Evolutionary conservation across 2,329 filamentous ascomycete species (phyloP), one percentile per base, ranked within the genome.

Genomic region (Pseudogymnoascus sp.): DNA sequence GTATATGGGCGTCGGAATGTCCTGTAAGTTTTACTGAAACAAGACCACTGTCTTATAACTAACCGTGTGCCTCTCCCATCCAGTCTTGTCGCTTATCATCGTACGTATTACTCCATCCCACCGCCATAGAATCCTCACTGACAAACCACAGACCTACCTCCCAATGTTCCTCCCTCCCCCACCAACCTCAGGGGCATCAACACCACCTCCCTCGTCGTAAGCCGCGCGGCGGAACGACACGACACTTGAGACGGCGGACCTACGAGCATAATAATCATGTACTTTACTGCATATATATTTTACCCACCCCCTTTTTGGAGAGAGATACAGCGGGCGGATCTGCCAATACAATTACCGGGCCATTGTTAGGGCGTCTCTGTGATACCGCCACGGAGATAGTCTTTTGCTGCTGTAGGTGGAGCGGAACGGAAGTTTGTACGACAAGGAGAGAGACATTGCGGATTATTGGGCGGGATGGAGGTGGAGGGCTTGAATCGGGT

Each of bases 1-100:
- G 61, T 86, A 85, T 73, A 88, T 95, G 76, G 87, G 86, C 63
- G 86, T 95, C 63, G 83, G 87, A 75, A 95, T 96, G 89, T 86
- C 90, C 18, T 72, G 89, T 91, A 80, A 71, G 87, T 83, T 44
- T 44, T 60, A 18, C 63, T 42, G 23, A n/a, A 8, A 12, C 40
- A 16, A n/a, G 18, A 46, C 16, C 5, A 34, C 14, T 21, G 60
- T 59, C 62, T 67, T n/a, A 38, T 23, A 28, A 16, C 50, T 56
- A 28, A 64, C 61, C 28, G 59, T 36, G n/a, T 60, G 44, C 31
- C 62, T 59, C 34, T 38, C 2, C 28, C 18, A 34, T 28, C n/a
- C 31, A 73, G 72, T 72, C 10, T 68, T 74, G 69, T 68, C 72
- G 12, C 69, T 73, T 53, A 64, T 73, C 64, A 76, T 81, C 65